Evolutionary conservation across 495 filamentous ascomycete species (phyloP).

Genomic region (Chaetomium tenue): DNA sequence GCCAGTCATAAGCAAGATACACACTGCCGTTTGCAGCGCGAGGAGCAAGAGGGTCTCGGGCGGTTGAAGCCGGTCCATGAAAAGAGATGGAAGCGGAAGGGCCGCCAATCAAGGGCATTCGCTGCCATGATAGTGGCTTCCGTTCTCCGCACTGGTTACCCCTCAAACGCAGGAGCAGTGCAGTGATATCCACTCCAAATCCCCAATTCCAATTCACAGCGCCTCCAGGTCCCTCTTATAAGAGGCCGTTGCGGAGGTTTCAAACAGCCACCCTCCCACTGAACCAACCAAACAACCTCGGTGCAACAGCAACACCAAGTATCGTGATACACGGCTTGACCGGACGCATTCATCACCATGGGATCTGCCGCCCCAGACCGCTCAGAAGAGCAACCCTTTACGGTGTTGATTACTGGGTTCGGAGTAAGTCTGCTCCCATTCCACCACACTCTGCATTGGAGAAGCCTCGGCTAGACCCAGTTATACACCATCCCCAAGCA

Average conservation of each 20-base stretch:
- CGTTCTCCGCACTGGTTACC: neutral
- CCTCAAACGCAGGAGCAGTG: neutral
- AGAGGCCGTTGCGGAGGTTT: neutral
- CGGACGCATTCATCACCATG: slow-evolving; percentile 29
- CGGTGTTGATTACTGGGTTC: slow-evolving; percentile 71
- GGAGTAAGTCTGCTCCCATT: slow-evolving; percentile 49
- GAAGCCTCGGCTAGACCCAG: no score
- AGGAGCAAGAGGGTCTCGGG: neutral
- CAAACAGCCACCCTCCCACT: no score
- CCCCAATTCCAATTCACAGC: neutral
- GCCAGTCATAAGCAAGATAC: neutral
- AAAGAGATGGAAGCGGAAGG: neutral
- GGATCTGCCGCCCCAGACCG: slow-evolving; percentile 37
- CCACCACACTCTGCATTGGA: no score
- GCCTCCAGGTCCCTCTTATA: neutral
- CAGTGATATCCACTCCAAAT: slow-evolving; percentile 5
- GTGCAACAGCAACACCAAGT: neutral
- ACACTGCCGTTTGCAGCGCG: neutral
- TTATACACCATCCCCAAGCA: no score
- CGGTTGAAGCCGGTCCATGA: neutral
- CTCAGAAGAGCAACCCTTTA: slow-evolving; percentile 49
- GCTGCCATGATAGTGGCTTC: neutral
- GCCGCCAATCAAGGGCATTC: neutral
- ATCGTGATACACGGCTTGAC: neutral
- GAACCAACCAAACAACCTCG: neutral